A percentile compares a stretch with the other conserved stretches of the same genome.
These are phyloP conservation scores for Candida stauntonica DNA, from an alignment of 805 yeast genomes.

Conservation along the genomic window DNA sequence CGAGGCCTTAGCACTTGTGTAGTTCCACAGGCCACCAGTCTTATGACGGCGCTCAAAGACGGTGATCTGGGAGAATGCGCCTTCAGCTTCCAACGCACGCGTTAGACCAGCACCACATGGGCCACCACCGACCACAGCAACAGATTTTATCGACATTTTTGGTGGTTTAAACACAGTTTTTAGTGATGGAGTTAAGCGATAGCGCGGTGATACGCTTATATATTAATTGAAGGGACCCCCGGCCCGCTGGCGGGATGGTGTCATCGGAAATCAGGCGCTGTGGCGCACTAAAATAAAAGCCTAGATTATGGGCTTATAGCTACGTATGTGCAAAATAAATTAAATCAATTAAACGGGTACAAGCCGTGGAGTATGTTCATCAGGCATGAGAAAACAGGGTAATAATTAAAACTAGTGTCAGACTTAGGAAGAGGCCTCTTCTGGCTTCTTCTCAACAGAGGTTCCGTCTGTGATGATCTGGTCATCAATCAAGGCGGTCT, in stretches of 20 bases:
- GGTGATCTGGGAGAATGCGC: conserved; percentile 40
- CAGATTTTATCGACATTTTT: conserved; percentile 14
- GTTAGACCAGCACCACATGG: conserved; percentile 69
- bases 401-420: not conserved
- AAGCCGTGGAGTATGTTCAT: not conserved
- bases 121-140: conserved; percentile 77
- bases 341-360: not conserved
- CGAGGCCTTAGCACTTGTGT: conserved; percentile 21
- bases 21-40: conserved; percentile 85
- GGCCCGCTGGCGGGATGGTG: not conserved
- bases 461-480: conserved; percentile 28
- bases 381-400: not conserved
- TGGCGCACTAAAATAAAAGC: too few relatives aligned
- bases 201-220: not conserved
- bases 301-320: not conserved
- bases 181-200: not conserved
- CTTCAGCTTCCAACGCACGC: conserved; percentile 55
- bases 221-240: not conserved
- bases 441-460: conserved; percentile 14
- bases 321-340: not conserved
- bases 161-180: not conserved
- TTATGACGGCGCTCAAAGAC: conserved; percentile 54
- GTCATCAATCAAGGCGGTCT: conserved; percentile 32
- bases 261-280: not conserved
- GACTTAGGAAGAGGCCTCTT: not conserved